phyloP scores from a whole-genome alignment of 192 early-diverging fungal genomes.

The Coemansia asiatica region DNA sequence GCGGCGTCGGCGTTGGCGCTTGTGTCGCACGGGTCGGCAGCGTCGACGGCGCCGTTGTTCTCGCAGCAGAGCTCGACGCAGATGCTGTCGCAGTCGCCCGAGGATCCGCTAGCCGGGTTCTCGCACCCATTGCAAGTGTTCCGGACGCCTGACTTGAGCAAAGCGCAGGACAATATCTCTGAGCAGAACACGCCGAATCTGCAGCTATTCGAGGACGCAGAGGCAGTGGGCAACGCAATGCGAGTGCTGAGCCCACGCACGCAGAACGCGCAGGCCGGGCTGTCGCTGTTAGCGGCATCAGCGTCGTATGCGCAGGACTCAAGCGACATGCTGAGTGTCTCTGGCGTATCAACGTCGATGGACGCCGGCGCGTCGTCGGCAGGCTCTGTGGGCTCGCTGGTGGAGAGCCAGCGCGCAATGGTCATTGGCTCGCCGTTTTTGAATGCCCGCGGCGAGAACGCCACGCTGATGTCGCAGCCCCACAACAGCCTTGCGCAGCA shows the following conservation, averaged over 20 bases:
- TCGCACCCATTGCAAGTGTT: conserved; percentile 47
- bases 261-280: conserved; percentile 48
- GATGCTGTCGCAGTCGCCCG: conserved; percentile 16
- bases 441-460: conserved; percentile 32
- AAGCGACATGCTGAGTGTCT: not conserved
- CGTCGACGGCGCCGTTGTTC: not conserved
- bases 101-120: conserved; percentile 29
- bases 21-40: not conserved
- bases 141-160: conserved; percentile 41
- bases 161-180: conserved; percentile 13
- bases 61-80: conserved; percentile 11
- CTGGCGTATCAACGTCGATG: not conserved
- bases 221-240: conserved; percentile 14
- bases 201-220: conserved; percentile 43
- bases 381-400: conserved; percentile 11
- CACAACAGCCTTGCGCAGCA: conserved; percentile 49
- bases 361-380: not conserved
- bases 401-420: conserved; percentile 12
- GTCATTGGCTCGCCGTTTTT: conserved; percentile 36
- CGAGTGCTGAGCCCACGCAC: conserved; percentile 46
- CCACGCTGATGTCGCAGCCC: conserved; percentile 54
- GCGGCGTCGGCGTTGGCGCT: conserved; percentile 9
- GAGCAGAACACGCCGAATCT: conserved; percentile 35
- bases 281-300: conserved; percentile 48
- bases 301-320: conserved; percentile 39